Evolutionary conservation across 345 rosid species (phyloP), one percentile per base, ranked within the genome.

Genomic region (Conringia planisiliqua): DNA sequence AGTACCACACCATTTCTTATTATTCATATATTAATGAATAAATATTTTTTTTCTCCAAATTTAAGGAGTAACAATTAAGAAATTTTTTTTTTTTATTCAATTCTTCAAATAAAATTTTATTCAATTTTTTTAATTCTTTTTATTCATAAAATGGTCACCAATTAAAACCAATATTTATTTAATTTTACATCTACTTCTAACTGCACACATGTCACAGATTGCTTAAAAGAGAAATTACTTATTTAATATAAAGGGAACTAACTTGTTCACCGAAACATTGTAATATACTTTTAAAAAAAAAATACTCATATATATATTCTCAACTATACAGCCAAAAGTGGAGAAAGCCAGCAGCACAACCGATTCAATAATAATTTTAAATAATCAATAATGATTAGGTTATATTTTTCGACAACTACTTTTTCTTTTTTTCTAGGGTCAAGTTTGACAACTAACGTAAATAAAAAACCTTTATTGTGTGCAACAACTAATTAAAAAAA

Each of bases 291-390:
- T n/a, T n/a, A n/a, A n/a, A n/a, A 48, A 7, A 47, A 16, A 47
- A 8, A 44, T 44, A 47, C 52, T 16, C 4, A 20, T 48, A 47
- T 47, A 48, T 10, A 50, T 13, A 12, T 12, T 24, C 14, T 22
- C 43, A 46, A 66, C 48, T 2, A 67, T 75, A 50, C 43, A 60
- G 8, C 16, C 3, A 48, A 72, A 74, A 66, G 73, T 58, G 35
- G 67, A 74, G 54, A 58, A 60, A 50, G 78, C 67, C 72, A 74
- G 72, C 72, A 50, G 72, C 72, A 50, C 13, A 57, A 52, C 52
- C 3, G 7, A 66, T n/a, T 66, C 39, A 56, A 46, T 57, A 57
- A 20, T 29, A 26, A 8, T 56, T 12, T 12, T 6, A 14, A 29
- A 55, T 38, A 62, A 26, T 30, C 0, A 11, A 39, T 1, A 72